phyloP scores from a whole-genome alignment of 2,329 filamentous ascomycete species.

The Alternaria infectoria region DNA sequence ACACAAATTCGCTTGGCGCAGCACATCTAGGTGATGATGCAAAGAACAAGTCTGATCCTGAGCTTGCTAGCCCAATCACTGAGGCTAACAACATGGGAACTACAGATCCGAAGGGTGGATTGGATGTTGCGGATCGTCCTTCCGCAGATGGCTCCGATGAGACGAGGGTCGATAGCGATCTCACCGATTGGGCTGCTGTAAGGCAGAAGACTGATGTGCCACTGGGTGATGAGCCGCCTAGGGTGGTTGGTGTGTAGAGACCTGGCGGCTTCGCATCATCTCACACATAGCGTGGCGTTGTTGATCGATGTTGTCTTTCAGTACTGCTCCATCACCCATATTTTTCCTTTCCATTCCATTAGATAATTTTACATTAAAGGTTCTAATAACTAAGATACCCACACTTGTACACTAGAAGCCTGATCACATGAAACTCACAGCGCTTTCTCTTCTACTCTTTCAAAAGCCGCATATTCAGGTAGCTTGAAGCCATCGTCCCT shows the following conservation, averaged over 20 bases:
- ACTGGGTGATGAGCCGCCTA: neutral
- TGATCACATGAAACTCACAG: neutral
- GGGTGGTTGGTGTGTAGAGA: neutral
- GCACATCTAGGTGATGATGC: constrained; percentile 1
- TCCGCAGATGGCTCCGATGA: constrained; percentile 17
- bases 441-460: neutral
- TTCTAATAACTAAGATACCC: neutral
- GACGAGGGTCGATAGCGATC: constrained; percentile 14
- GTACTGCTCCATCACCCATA: neutral
- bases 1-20: constrained; percentile 8
- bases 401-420: neutral
- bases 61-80: neutral
- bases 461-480: neutral
- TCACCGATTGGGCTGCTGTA: neutral
- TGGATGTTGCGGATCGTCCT: neutral
- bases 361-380: neutral
- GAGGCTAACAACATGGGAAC: neutral
- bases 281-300: neutral
- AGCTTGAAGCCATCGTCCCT: neutral
- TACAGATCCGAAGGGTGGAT: neutral
- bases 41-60: constrained; percentile 11
- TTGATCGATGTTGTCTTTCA: neutral
- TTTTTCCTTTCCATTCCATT: neutral
- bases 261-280: neutral
- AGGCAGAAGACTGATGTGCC: constrained; percentile 1